These are phyloP conservation scores for Solanum bulbocastanum DNA, from an alignment of 257 asterid genomes.

Conservation along the genomic window DNA sequence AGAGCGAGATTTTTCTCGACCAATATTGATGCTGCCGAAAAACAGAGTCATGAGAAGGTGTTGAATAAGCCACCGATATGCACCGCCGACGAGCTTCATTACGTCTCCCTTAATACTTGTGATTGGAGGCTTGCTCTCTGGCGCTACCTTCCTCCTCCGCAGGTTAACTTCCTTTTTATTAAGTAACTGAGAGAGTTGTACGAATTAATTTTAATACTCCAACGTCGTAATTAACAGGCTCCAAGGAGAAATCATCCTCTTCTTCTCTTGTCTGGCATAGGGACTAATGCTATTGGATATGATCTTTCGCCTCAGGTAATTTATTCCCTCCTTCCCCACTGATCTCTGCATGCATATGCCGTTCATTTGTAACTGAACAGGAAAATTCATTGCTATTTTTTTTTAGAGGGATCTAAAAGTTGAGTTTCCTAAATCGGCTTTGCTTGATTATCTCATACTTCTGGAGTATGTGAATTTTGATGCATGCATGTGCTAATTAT, in stretches of 20 bases:
- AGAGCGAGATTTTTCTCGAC: slow-evolving; percentile 24
- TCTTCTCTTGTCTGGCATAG: slow-evolving; percentile 85
- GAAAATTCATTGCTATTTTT: background rate
- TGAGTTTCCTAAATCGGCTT: background rate
- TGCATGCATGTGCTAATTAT: background rate
- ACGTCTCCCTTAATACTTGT: slow-evolving; percentile 53
- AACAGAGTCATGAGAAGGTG: slow-evolving; percentile 19
- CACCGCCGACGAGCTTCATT: slow-evolving; percentile 95
- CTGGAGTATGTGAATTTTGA: background rate
- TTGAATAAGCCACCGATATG: slow-evolving; percentile 60
- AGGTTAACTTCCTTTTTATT: slow-evolving; percentile 23
- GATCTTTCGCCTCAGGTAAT: slow-evolving; percentile 85
- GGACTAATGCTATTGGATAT: slow-evolving; percentile 94
- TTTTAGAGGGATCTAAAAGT: background rate
- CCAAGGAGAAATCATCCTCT: slow-evolving; percentile 82
- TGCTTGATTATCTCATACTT: background rate
- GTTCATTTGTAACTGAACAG: background rate
- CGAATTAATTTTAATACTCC: background rate
- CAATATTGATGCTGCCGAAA: background rate
- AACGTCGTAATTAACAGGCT: slow-evolving; percentile 30
- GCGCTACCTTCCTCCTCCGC: slow-evolving; percentile 81
- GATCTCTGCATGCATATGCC: background rate
- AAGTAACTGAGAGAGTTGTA: background rate
- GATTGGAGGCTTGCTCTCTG: slow-evolving; percentile 86
- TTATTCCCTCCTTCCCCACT: background rate